These are phyloP conservation scores for Magnaporthiopsis poae DNA, from an alignment of 2,329 filamentous ascomycete genomes.

Conservation along the genomic window DNA sequence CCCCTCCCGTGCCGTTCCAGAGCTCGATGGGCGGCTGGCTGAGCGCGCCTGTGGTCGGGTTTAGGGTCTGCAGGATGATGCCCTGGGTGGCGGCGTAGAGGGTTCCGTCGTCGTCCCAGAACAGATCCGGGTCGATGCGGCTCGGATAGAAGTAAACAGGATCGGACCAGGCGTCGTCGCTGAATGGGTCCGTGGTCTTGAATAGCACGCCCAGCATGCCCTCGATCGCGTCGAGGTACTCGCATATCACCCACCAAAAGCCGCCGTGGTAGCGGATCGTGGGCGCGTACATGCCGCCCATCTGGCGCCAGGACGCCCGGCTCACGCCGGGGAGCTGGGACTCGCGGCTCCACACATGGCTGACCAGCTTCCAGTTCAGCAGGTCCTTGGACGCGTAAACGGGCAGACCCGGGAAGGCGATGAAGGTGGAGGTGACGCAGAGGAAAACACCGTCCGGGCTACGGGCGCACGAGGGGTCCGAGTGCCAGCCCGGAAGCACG, in stretches of 20 bases:
- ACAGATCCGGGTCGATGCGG: conserved; percentile 23
- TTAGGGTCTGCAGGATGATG: conserved; percentile 22
- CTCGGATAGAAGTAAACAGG: conserved; percentile 1
- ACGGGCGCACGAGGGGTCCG: conserved; percentile 36
- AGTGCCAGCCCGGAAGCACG: conserved; percentile 47
- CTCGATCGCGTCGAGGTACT: conserved; percentile 17
- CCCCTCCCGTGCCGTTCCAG: conserved; percentile 35
- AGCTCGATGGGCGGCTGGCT: conserved; percentile 21
- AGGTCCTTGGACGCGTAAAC: conserved; percentile 44
- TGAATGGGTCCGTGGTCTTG: conserved; percentile 29
- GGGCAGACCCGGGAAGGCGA: conserved; percentile 41
- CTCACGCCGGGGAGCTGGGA: conserved; percentile 24
- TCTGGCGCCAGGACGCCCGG: conserved; percentile 9
- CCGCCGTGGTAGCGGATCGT: conserved; percentile 23
- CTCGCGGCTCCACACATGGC: conserved; percentile 30
- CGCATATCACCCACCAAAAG: conserved; percentile 23
- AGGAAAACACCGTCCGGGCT: conserved; percentile 34
- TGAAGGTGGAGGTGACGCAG: conserved; percentile 42
- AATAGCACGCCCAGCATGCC: conserved; percentile 25
- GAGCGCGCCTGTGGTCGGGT: conserved; percentile 26
- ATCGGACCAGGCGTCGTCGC: conserved; percentile 15
- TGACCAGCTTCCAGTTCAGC: conserved; percentile 35
- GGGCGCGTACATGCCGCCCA: conserved; percentile 40
- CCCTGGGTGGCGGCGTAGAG: conserved; percentile 26
- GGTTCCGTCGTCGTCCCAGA: conserved; percentile 29